Evolutionary conservation across 2,329 filamentous ascomycete genomes (phyloP).

Genomic region (Fusarium sp.): DNA sequence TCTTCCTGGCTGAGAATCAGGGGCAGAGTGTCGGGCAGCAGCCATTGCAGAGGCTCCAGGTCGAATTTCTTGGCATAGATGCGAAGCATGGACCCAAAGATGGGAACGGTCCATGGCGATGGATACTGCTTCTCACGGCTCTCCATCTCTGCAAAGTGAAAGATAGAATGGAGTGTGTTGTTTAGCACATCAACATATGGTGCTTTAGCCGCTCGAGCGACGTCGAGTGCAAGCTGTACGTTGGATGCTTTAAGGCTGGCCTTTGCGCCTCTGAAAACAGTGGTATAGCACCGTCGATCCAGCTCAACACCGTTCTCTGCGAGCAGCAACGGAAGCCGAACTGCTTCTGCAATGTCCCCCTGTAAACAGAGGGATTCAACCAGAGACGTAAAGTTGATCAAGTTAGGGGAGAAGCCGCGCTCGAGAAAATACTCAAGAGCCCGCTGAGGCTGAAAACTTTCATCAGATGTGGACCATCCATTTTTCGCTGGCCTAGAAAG

Average conservation of each 20-base stretch:
- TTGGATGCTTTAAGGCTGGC: constrained; percentile 59
- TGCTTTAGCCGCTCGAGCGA: constrained; percentile 59
- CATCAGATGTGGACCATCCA: constrained; percentile 25
- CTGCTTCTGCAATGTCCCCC: constrained; percentile 47
- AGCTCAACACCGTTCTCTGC: constrained; percentile 61
- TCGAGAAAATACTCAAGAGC: constrained; percentile 57
- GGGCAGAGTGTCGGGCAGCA: constrained; percentile 48
- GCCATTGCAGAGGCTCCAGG: constrained; percentile 53
- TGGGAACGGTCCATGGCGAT: constrained; percentile 46
- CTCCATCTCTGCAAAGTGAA: constrained; percentile 54
- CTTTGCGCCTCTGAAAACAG: constrained; percentile 77
- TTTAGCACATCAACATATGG: constrained; percentile 47
- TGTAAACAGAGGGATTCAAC: constrained; percentile 74
- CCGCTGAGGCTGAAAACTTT: constrained; percentile 43
- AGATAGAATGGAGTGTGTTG: constrained; percentile 58
- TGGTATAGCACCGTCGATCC: constrained; percentile 72
- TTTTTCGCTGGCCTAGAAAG: constrained; percentile 39
- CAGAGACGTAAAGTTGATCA: constrained; percentile 70
- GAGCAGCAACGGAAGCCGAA: constrained; percentile 46
- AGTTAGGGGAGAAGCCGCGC: constrained; percentile 69
- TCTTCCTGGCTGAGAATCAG: constrained; percentile 39
- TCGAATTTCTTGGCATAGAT: constrained; percentile 60
- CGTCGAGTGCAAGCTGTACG: constrained; percentile 52
- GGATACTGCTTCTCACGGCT: constrained; percentile 39
- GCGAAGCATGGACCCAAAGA: constrained; percentile 58